Evolutionary conservation across 371 early-diverging fungal species (phyloP), one percentile per base, ranked within the genome.

Genomic region (Mucor piriformis): DNA sequence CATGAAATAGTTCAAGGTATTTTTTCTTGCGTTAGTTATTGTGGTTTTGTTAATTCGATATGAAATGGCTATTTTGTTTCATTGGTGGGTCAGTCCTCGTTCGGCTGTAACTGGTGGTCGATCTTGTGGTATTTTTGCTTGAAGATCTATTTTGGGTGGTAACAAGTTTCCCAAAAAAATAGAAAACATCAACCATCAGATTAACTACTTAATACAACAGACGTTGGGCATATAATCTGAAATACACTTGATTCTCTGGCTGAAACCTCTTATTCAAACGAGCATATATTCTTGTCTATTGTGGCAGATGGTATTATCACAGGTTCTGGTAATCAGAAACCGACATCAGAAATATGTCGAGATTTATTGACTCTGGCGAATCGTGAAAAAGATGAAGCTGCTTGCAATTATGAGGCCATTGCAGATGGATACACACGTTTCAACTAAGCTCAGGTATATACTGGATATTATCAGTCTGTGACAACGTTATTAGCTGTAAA

Each of bases 241-340:
- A 84, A 83, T 11, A 99, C 99, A 10, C 77, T 99, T 40, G 95
- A 97, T 63, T 95, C 96, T 27, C 77, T 99, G 24, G 91, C 93
- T 15, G 73, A 69, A 1, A 94, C 96, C 7, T 88, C 92, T 15
- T 96, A 95, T 70, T 85, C 88, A 10, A 94, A 96, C 69, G 83
- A 88, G 49, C 84, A 92, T 50, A 96, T 97, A 81, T 73, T 99
- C 34, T 83, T 99, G 16, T 87, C 95, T 42, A 82, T 97, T 43
- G 83, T 97, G 47, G 88, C 91, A 24, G 98, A 97, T 73, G 94
- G 94, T 57, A 83, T 92, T 59, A 90, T 94, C 49, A 88, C 87
- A 20, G 94, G 94, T 16, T 79, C 83, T 13, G 93, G 93, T 16
- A 88, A 94, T 66, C 82, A 76, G 16, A 74, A 81, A 50, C 85